phyloP scores from a whole-genome alignment of 768 basidiomycete genomes.

The Leccinum broughii region DNA sequence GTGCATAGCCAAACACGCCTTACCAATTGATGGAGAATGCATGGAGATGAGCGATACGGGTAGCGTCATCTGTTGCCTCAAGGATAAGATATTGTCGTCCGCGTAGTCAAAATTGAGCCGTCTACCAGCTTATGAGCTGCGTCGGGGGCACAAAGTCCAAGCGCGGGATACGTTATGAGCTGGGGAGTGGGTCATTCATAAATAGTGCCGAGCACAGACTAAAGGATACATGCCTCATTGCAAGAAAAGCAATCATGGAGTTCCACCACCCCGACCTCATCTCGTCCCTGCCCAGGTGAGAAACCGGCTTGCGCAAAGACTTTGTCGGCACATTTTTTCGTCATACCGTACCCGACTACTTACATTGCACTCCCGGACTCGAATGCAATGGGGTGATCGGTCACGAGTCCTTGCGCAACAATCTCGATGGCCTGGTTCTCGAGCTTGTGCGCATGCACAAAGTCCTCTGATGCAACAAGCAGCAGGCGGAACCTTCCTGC shows the following conservation, averaged over 20 bases:
- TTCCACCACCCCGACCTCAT: conserved; percentile 82
- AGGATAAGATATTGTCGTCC: conserved; percentile 66
- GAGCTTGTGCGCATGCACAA: conserved; percentile 67
- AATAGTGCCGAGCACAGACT: neutral
- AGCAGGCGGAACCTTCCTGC: conserved; percentile 75
- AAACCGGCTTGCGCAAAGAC: conserved; percentile 76
- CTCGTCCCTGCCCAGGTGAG: conserved; percentile 56
- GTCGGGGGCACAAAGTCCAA: conserved; percentile 65
- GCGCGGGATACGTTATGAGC: conserved; percentile 81
- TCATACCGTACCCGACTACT: conserved; percentile 79
- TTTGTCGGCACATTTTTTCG: conserved; percentile 63
- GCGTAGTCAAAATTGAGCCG: conserved; percentile 46
- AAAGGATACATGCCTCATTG: conserved; percentile 57
- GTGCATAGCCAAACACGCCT: conserved; percentile 13
- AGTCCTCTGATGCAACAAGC: conserved; percentile 77
- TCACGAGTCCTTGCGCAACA: conserved; percentile 61
- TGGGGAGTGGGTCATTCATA: conserved; percentile 25
- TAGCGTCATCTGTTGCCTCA: conserved; percentile 69
- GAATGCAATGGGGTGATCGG: conserved; percentile 65
- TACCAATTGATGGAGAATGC: conserved; percentile 55
- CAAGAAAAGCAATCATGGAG: conserved; percentile 86
- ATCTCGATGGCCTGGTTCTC: conserved; percentile 90
- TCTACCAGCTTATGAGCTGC: conserved; percentile 77
- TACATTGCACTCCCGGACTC: conserved; percentile 75
- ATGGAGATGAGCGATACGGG: conserved; percentile 53